Conservation (phyloP, 495 filamentous ascomycete genomes). For the Talaromyces stipitatus region DNA sequence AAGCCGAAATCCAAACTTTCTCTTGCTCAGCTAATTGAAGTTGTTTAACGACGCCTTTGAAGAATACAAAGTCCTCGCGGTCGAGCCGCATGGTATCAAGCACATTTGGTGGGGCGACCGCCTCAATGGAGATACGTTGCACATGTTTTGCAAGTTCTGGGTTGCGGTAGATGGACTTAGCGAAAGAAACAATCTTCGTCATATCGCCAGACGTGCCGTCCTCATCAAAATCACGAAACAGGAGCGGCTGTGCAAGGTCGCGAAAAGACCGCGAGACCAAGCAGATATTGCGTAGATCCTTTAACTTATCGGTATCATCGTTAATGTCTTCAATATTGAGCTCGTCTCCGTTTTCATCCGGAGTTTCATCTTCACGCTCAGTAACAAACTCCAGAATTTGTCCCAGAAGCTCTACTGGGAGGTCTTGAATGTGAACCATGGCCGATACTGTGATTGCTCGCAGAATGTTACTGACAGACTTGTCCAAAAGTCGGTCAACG, state of each 20-base stretch:
- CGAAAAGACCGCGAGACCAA: slow-evolving; percentile 16
- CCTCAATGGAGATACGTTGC: neutral
- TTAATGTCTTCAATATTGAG: neutral
- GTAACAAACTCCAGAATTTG: neutral
- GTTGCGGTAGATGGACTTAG: slow-evolving; percentile 9
- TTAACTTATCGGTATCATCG: neutral
- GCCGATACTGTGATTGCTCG: neutral
- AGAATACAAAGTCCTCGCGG: slow-evolving; percentile 2
- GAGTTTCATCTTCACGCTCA: neutral
- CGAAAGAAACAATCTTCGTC: slow-evolving; percentile 7
- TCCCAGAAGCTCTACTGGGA: neutral
- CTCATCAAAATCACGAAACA: slow-evolving; percentile 13
- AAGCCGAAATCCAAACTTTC: slow-evolving; percentile 2
- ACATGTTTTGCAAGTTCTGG: slow-evolving; percentile 17
- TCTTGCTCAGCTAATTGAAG: slow-evolving; percentile 5
- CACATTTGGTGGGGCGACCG: neutral
- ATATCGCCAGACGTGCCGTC: slow-evolving; percentile 3
- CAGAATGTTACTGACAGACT: neutral
- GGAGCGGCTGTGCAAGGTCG: slow-evolving; percentile 17
- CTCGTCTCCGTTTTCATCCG: neutral
- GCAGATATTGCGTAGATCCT: slow-evolving; percentile 12
- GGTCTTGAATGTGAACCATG: slow-evolving; percentile 1
- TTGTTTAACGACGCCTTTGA: slow-evolving; percentile 4
- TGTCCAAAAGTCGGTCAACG: neutral
- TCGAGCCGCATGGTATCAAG: neutral